phyloP scores from a whole-genome alignment of 805 yeast genomes.

The Zygosaccharomyces lentus region DNA sequence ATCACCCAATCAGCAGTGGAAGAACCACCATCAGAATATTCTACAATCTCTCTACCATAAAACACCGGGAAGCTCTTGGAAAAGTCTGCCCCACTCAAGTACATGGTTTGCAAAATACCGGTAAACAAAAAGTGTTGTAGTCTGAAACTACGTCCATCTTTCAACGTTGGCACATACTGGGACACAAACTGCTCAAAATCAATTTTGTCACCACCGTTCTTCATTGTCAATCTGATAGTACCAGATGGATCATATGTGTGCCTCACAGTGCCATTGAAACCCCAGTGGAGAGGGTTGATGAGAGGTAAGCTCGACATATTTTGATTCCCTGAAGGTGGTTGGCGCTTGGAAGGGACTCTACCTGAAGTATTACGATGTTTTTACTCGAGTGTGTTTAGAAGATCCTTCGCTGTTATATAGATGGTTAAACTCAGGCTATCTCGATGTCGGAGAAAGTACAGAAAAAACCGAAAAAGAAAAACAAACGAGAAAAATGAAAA shows the following conservation, averaged over 20 bases:
- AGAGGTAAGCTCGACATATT: slow-evolving; percentile 15
- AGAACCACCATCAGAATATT: slow-evolving; percentile 61
- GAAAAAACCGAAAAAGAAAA: neutral
- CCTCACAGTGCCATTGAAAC: slow-evolving; percentile 33
- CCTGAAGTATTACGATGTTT: neutral
- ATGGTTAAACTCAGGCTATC: neutral
- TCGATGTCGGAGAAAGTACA: neutral
- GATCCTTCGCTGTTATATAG: neutral
- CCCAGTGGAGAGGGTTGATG: slow-evolving; percentile 34
- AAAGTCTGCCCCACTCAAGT: slow-evolving; percentile 53
- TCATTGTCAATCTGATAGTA: slow-evolving; percentile 21
- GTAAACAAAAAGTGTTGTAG: slow-evolving; percentile 61
- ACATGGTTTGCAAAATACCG: slow-evolving; percentile 76
- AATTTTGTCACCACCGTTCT: slow-evolving; percentile 16
- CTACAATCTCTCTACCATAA: slow-evolving; percentile 68
- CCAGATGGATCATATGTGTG: slow-evolving; percentile 26
- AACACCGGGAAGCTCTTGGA: slow-evolving; percentile 51
- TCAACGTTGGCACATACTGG: slow-evolving; percentile 42
- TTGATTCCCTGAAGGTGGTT: neutral
- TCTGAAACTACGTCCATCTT: slow-evolving; percentile 46
- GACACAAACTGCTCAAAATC: slow-evolving; percentile 25
- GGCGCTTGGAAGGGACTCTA: neutral
- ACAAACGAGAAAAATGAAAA: neutral
- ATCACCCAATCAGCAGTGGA: slow-evolving; percentile 70
- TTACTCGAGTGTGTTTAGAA: neutral